Evolutionary conservation across 345 rosid species (phyloP), one percentile per base, ranked within the genome.

Genomic region (Euphorbia tirucalli): DNA sequence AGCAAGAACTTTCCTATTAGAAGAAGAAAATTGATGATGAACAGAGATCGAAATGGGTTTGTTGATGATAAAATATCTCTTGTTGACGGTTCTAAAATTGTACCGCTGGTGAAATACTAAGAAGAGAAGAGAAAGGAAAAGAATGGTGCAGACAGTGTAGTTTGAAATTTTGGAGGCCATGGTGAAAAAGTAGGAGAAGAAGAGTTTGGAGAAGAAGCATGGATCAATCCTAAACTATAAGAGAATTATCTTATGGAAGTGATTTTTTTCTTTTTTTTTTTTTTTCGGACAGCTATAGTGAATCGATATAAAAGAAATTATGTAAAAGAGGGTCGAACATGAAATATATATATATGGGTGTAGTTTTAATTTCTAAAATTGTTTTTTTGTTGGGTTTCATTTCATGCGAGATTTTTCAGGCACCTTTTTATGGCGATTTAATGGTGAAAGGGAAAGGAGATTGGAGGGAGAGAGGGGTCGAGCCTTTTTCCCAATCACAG

Each of bases 61-160:
- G 16, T 0, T 71, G 65, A 35, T 54, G 67, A 55, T 68, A 61
- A 48, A 60, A 41, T 68, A 74, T 58, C 52, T 68, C 70, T 63
- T 28, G 66, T 11, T 50, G 74, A 35, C 73, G 81, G 79, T 37
- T 72, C 79, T 84, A 81, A 68, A 74, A 64, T 68, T 61, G 58
- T 81, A 71, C 69, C 84, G 56, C 61, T 83, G 72, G 72, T 81
- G 92, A 75, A 83, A 79, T 70, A 86, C 66, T 43, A 89, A 73
- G 65, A 87, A 71, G 70, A 89, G 59, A 72, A 93, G 73, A 52
- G 85, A 91, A 57, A 93, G 62, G 80, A 87, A 88, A 32, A 89
- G 82, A 75, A 80, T 43, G 74, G 78, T 68, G 72, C 80, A 71
- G 61, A 86, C 62, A 25, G 74, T 46, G 54, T 41, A 41, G 11